A percentile compares a stretch with the other conserved stretches of the same genome.
Evolutionary conservation across 331 rosid species (phyloP).

Genomic region (Stylosanthes scabra): DNA sequence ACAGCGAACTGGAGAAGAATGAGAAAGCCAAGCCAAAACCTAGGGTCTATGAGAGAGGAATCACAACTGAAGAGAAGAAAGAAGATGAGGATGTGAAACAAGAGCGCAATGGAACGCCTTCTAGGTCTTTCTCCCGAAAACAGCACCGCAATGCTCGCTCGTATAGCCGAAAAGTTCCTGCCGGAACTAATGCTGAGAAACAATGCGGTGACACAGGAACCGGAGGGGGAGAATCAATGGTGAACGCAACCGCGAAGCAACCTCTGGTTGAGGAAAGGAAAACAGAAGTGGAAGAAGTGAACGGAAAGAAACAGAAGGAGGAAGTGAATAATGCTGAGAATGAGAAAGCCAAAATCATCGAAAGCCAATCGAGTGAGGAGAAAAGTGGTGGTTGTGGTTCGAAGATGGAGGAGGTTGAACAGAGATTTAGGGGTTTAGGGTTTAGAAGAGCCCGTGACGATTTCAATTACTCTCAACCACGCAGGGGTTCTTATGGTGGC

Average conservation of each 20-base stretch:
- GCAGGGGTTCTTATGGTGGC: neutral
- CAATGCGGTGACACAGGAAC: neutral
- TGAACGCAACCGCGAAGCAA: neutral
- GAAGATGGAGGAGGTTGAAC: constrained; percentile 14
- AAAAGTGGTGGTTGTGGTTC: neutral
- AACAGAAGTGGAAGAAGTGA: neutral
- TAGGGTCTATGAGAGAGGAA: no score
- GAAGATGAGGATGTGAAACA: neutral
- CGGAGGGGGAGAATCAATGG: constrained; percentile 3
- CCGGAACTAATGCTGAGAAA: neutral
- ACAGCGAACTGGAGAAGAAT: no score
- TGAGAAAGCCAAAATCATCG: constrained; percentile 1
- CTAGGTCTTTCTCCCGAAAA: neutral
- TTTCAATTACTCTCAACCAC: neutral
- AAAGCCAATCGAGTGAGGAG: constrained; percentile 18
- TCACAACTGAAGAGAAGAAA: neutral
- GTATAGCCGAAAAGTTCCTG: neutral
- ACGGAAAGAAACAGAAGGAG: neutral
- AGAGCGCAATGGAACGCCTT: neutral
- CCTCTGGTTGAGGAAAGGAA: constrained; percentile 12
- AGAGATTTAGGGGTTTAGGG: constrained; percentile 33
- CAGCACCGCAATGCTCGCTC: neutral
- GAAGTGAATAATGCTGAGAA: neutral
- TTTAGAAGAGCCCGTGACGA: no score
- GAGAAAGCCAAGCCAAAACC: no score